These are phyloP conservation scores for Exidia glandulosa DNA, from an alignment of 768 basidiomycete species.

Conservation along the genomic window DNA sequence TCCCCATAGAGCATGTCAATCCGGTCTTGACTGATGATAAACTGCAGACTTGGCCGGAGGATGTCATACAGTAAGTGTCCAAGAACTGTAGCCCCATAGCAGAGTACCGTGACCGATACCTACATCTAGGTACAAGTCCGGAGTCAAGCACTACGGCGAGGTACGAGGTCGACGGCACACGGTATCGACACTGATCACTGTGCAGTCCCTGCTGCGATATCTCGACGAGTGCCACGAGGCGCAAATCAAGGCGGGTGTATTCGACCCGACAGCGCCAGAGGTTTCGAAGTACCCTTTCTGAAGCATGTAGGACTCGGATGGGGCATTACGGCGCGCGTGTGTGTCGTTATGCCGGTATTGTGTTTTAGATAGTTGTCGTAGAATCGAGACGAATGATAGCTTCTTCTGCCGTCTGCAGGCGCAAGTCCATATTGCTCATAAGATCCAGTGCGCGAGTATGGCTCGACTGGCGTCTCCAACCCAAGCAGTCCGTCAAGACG, in stretches of 20 bases:
- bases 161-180: slow-evolving; percentile 1
- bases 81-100: slow-evolving; percentile 24
- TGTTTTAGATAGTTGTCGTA: no score
- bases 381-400: no score
- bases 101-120: slow-evolving; percentile 5
- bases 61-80: slow-evolving; percentile 46
- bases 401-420: no score
- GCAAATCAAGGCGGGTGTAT: slow-evolving; percentile 18
- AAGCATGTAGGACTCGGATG: no score
- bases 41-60: slow-evolving; percentile 43
- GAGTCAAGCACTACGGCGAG: slow-evolving; percentile 20
- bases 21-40: not conserved
- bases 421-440: no score
- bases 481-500: no score
- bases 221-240: slow-evolving; percentile 25
- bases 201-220: slow-evolving; percentile 17
- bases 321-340: no score
- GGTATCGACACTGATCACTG: not conserved
- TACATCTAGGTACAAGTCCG: slow-evolving; percentile 24
- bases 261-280: not conserved
- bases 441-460: no score
- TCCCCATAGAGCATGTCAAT: not conserved
- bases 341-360: no score
- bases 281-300: not conserved
- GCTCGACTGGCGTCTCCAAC: no score